A percentile compares a stretch with the other conserved stretches of the same genome.
Conservation (phyloP, 805 yeast species). For the Ogataea naganishii region DNA sequence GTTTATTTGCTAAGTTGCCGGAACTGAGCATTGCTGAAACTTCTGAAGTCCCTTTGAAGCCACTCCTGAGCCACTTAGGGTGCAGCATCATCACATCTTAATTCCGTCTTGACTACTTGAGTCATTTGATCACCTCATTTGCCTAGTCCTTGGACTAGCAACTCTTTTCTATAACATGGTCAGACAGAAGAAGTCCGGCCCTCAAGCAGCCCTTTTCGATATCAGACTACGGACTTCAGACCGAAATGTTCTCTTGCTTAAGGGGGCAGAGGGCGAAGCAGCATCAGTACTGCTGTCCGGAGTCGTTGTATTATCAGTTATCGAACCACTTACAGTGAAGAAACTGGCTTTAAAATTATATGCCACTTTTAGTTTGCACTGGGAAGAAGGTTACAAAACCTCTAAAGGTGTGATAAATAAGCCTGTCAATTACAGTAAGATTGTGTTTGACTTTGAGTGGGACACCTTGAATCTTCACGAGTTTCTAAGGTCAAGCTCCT, state of each 20-base stretch:
- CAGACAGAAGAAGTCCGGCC: slow-evolving; percentile 14
- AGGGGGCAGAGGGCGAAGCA: slow-evolving; percentile 74
- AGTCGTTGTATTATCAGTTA: slow-evolving; percentile 62
- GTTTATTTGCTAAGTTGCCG: too few relatives aligned
- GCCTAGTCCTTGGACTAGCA: too few relatives aligned
- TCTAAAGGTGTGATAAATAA: slow-evolving; percentile 34
- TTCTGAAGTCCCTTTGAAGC: too few relatives aligned
- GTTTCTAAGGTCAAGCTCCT: slow-evolving; percentile 12
- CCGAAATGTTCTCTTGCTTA: slow-evolving; percentile 70
- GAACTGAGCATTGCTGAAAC: too few relatives aligned
- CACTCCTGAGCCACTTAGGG: too few relatives aligned
- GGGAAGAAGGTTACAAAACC: slow-evolving; percentile 47
- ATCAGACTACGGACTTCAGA: slow-evolving; percentile 59
- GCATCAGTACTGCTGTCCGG: slow-evolving; percentile 72
- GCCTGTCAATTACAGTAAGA: slow-evolving; percentile 47
- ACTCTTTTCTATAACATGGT: slow-evolving; percentile 9
- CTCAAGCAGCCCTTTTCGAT: slow-evolving; percentile 28
- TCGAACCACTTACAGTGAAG: slow-evolving; percentile 66
- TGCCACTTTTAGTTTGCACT: slow-evolving; percentile 58
- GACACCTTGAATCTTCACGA: slow-evolving; percentile 52
- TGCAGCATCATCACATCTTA: too few relatives aligned
- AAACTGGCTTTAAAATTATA: slow-evolving; percentile 54
- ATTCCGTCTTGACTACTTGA: too few relatives aligned
- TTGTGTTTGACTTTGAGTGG: slow-evolving; percentile 74
- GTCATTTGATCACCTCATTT: too few relatives aligned